Percentiles rank a stretch among this genome's conserved stretches.
These are phyloP conservation scores for Myotisia sp. DNA, from an alignment of 2,329 filamentous ascomycete genomes.

Conservation along the genomic window DNA sequence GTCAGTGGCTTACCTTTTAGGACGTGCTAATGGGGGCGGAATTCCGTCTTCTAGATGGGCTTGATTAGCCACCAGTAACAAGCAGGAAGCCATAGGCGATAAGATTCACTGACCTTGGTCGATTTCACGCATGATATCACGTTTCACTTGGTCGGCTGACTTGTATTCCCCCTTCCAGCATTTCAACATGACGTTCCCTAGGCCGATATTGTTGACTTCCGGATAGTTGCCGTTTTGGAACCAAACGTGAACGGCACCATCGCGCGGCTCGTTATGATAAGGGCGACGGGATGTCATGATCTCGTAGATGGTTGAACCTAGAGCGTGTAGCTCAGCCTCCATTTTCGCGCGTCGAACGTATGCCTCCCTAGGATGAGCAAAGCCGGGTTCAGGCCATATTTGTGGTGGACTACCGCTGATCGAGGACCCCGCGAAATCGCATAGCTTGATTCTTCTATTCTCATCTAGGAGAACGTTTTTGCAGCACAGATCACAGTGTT, in stretches of 20 bases:
- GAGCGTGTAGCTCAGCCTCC: slow-evolving; percentile 4
- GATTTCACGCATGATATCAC: slow-evolving; percentile 2
- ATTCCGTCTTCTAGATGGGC: too few species aligned
- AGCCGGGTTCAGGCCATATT: neutral
- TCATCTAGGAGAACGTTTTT: slow-evolving; percentile 6
- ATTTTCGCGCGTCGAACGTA: slow-evolving; percentile 2
- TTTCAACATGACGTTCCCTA: slow-evolving; percentile 6
- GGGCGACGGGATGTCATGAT: slow-evolving; percentile 7
- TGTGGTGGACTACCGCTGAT: slow-evolving; percentile 2
- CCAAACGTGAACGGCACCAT: neutral
- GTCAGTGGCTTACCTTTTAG: too few species aligned
- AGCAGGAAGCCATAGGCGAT: too few species aligned
- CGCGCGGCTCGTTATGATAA: neutral
- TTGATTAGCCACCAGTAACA: too few species aligned
- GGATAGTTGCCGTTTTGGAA: slow-evolving; percentile 3
- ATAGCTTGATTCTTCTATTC: slow-evolving; percentile 6
- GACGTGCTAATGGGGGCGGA: too few species aligned
- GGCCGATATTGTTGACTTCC: slow-evolving; percentile 2
- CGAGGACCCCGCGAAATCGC: slow-evolving; percentile 8
- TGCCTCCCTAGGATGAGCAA: slow-evolving; percentile 3
- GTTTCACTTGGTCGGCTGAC: slow-evolving; percentile 1
- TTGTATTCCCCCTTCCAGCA: slow-evolving; percentile 7
- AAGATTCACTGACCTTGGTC: neutral
- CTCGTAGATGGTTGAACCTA: slow-evolving; percentile 9
- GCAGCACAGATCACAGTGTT: slow-evolving; percentile 5